A percentile compares a stretch with the other conserved stretches of the same genome.
phyloP scores from a whole-genome alignment of 768 basidiomycete species.

The Xerocomellus amylosporus region DNA sequence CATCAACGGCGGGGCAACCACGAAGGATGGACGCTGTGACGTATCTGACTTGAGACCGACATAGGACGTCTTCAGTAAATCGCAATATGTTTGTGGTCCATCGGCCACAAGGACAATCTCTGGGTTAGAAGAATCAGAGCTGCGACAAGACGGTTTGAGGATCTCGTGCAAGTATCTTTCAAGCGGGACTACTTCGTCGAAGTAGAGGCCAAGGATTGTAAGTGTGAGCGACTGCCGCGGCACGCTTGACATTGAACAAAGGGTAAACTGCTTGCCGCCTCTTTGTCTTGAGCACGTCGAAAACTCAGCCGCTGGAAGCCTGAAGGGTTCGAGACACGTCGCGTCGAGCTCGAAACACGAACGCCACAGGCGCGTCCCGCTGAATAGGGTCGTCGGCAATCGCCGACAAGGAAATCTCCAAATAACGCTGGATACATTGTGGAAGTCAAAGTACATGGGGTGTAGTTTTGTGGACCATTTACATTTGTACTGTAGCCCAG shows the following conservation, averaged over 20 bases:
- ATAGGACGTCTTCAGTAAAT: conserved; percentile 45
- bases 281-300: too few relatives aligned
- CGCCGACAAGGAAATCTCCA: too few relatives aligned
- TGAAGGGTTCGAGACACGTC: too few relatives aligned
- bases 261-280: too few relatives aligned
- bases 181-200: conserved; percentile 39
- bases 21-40: conserved; percentile 25
- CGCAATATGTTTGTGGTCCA: conserved; percentile 31
- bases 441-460: too few relatives aligned
- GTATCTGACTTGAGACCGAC: conserved; percentile 39
- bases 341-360: too few relatives aligned
- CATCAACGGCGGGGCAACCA: conserved; percentile 39
- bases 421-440: too few relatives aligned
- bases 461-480: too few relatives aligned
- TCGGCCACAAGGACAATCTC: conserved; percentile 4
- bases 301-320: too few relatives aligned
- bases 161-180: conserved; percentile 40
- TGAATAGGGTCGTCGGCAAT: too few relatives aligned
- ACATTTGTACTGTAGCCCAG: too few relatives aligned
- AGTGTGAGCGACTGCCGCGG: conserved; percentile 19
- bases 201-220: conserved; percentile 44
- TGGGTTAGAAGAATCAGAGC: not conserved
- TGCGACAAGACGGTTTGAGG: conserved; percentile 19
- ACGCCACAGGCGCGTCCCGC: too few relatives aligned
- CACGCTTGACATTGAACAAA: conserved; percentile 1